Evolutionary conservation across 139 green algal species (phyloP).

Genomic region (Chlorella sp.): DNA sequence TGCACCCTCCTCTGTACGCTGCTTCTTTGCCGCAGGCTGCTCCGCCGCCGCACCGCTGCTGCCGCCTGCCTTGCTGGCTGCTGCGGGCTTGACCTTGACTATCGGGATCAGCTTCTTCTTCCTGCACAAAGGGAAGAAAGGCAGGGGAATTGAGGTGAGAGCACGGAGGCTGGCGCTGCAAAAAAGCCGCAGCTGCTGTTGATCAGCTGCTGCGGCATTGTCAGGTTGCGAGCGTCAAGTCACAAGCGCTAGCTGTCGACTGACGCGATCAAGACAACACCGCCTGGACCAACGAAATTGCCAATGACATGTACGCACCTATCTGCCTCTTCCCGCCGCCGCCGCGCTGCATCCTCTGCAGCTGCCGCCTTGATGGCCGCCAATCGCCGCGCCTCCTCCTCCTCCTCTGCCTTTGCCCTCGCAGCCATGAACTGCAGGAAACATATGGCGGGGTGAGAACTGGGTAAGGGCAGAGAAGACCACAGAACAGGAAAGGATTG

Average conservation of each 20-base stretch:
- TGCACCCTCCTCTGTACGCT: neutral
- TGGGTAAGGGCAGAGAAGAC: too few species aligned
- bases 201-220: neutral
- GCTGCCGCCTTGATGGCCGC: conserved; percentile 9
- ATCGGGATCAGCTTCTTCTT: conserved; percentile 10
- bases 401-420: conserved; percentile 11
- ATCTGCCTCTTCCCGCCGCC: conserved; percentile 6
- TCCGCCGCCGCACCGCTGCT: neutral
- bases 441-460: too few species aligned
- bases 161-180: too few species aligned
- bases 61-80: neutral
- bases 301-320: neutral
- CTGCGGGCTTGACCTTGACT: conserved; percentile 24
- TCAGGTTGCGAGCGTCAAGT: too few species aligned
- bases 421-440: neutral
- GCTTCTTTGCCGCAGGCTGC: neutral
- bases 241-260: too few species aligned
- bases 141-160: too few species aligned
- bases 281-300: too few species aligned
- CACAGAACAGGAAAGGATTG: too few species aligned
- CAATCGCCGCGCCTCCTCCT: conserved; percentile 1
- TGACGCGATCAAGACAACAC: too few species aligned
- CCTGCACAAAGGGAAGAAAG: neutral
- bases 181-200: too few species aligned
- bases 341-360: conserved; percentile 2